These are phyloP conservation scores for Pleurotus ostreatus DNA, from an alignment of 768 basidiomycete species.

Conservation along the genomic window DNA sequence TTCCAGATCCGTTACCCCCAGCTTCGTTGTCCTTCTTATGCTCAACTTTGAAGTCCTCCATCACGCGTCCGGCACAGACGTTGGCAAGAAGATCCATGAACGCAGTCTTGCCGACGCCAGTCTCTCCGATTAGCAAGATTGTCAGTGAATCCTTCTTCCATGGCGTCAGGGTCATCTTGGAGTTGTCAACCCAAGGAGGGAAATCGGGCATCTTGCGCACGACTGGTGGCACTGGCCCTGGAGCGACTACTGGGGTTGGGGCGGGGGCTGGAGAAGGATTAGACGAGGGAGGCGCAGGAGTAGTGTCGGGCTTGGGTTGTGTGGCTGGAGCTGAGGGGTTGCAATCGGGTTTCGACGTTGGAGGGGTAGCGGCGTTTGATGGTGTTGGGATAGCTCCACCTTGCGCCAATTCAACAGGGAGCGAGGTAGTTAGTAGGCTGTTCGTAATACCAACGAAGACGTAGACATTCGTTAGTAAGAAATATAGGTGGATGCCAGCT, in stretches of 20 bases:
- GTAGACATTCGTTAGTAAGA: too few relatives aligned
- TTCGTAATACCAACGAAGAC: too few relatives aligned
- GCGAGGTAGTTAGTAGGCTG: too few relatives aligned
- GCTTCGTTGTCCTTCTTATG: constrained; percentile 11
- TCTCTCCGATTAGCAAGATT: constrained; percentile 13
- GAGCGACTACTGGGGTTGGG: background rate
- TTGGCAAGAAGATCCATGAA: constrained; percentile 15
- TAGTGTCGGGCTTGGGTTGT: background rate
- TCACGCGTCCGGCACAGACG: constrained; percentile 10
- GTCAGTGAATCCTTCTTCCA: constrained; percentile 8
- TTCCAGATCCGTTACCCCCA: constrained; percentile 6
- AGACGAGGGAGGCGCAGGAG: background rate
- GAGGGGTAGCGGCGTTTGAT: too few relatives aligned
- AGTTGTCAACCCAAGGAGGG: constrained; percentile 1
- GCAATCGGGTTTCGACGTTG: too few relatives aligned
- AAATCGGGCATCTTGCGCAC: background rate
- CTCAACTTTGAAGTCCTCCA: constrained; percentile 8
- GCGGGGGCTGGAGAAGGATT: background rate
- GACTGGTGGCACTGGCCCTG: background rate
- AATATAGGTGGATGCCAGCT: too few relatives aligned
- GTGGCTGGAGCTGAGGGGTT: too few relatives aligned
- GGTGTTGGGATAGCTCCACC: too few relatives aligned
- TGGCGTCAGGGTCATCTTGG: constrained; percentile 6
- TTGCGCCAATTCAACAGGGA: too few relatives aligned
- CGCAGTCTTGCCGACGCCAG: constrained; percentile 17